Base-by-base conservation (phyloP, 2,329 filamentous ascomycete genomes). In the Colletotrichum sidae region DNA sequence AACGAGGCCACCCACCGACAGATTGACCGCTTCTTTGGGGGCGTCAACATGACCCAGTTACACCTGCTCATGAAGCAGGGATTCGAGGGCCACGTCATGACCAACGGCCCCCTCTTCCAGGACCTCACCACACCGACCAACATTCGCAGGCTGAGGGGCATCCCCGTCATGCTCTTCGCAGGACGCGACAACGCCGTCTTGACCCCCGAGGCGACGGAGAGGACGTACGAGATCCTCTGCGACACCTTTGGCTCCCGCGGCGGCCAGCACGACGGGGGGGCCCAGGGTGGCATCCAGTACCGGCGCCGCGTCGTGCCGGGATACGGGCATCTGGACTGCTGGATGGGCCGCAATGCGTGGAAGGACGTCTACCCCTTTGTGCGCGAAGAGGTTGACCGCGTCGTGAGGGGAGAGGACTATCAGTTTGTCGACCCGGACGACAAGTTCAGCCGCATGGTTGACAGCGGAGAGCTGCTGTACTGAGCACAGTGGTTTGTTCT, bases 1-100 rank as follows among this genome's bases (percentile, higher is more conserved):
- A 90, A 90, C 76, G 86, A 86, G 76, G 86, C 84, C 3, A 91
- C 89, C 2, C 89, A 91, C 74, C 77, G 82, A 0, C 84, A 88
- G 71, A 83, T 90, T 51, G 83, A 87, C 72, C 81, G 83, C 38
- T 87, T 90, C 75, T 86, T 91, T 61, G 85, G 85, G 69, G 88
- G 88, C 58, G 83, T 88, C 57, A 87, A 85, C 73, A 89, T 89
- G 85, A 81, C 79, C 1, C 76, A 85, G 65, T 79, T 90, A 54
- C 73, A 81, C 41, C 77, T 88, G 62, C 80, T 90, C 10, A 88
- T 88, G 81, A 77, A 76, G 41, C 84, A 86, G 77, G 88, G 88
- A 6, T 72, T 70, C 65, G 74, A 79, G 6, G 86, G 85, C 15
- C 74, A 80, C 64, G 84, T 84, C 33, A 86, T 85, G 71, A 76